Percentiles rank a stretch among this genome's conserved stretches.
phyloP scores from a whole-genome alignment of 2,329 filamentous ascomycete species.

The Exophiala calicioides region DNA sequence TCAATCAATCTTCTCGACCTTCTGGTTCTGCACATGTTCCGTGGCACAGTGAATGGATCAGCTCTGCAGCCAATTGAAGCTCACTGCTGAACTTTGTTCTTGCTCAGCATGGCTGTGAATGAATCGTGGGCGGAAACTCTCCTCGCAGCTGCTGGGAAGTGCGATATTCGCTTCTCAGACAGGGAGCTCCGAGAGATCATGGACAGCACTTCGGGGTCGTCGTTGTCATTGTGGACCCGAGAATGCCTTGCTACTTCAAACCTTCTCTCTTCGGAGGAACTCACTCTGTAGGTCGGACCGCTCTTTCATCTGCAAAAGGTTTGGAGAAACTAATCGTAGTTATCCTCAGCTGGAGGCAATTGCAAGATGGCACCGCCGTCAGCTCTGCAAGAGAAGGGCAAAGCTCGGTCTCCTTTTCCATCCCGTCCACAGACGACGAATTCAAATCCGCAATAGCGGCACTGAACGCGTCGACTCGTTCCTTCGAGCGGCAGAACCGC shows the following conservation, averaged over 20 bases:
- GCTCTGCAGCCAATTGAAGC: too few species aligned
- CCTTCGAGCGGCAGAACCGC: slow-evolving; percentile 14
- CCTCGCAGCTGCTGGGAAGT: slow-evolving; percentile 1
- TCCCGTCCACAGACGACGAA: slow-evolving; percentile 19
- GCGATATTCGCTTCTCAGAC: not conserved
- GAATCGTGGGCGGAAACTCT: slow-evolving; percentile 3
- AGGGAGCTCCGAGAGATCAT: not conserved
- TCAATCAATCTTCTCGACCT: too few species aligned
- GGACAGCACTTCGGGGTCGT: not conserved
- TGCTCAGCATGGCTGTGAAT: slow-evolving; percentile 3
- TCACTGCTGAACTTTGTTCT: not conserved
- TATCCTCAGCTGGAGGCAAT: slow-evolving; percentile 1
- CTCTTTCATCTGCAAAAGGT: too few species aligned
- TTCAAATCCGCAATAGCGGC: slow-evolving; percentile 16
- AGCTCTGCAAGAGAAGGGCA: not conserved
- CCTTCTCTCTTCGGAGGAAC: too few species aligned
- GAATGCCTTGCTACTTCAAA: not conserved
- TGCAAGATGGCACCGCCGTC: not conserved
- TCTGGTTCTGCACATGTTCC: too few species aligned
- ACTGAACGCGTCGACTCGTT: slow-evolving; percentile 19
- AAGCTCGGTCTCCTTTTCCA: not conserved
- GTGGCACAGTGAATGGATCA: too few species aligned
- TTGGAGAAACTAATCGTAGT: too few species aligned
- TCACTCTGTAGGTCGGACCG: too few species aligned
- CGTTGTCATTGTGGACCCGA: not conserved